phyloP scores from a whole-genome alignment of 176 grass and related monocot species.

The Tuctoria greenei region DNA sequence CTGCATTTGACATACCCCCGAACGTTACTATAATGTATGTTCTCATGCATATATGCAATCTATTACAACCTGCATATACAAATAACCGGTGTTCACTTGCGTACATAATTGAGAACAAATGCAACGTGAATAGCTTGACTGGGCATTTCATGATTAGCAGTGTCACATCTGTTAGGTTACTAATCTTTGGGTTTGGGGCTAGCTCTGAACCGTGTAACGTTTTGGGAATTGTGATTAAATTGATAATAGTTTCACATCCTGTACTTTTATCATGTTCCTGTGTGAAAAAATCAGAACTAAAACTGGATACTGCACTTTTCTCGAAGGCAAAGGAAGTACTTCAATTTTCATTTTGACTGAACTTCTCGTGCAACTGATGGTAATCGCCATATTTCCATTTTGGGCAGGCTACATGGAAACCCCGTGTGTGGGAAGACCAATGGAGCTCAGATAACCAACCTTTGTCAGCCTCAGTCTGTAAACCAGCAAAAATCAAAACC shows the following conservation, averaged over 20 bases:
- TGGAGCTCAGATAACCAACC: conserved; percentile 29
- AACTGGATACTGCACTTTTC: too few relatives aligned
- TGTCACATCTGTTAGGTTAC: too few relatives aligned
- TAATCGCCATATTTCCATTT: conserved; percentile 32
- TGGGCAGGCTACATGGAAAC: conserved; percentile 78
- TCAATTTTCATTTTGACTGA: too few relatives aligned
- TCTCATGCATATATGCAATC: conserved; percentile 25
- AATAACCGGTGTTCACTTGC: conserved; percentile 10
- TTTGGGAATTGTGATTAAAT: too few relatives aligned
- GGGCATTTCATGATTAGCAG: conserved; percentile 3
- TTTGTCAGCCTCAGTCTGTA: conserved; percentile 49
- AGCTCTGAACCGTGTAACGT: too few relatives aligned
- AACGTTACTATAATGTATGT: conserved; percentile 88
- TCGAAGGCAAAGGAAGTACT: too few relatives aligned
- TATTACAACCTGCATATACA: conserved; percentile 15
- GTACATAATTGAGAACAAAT: neutral
- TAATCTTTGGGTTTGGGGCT: too few relatives aligned
- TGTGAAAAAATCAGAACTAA: too few relatives aligned
- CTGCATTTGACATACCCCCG: conserved; percentile 55
- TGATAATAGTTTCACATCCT: too few relatives aligned
- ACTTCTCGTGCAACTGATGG: conserved; percentile 7
- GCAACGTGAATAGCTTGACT: neutral
- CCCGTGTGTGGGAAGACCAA: conserved; percentile 55
- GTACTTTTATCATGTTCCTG: too few relatives aligned
- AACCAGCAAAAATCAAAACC: conserved; percentile 43